Evolutionary conservation across 257 asterid species (phyloP), one percentile per base, ranked within the genome.

Genomic region (Orobanche coerulescens): DNA sequence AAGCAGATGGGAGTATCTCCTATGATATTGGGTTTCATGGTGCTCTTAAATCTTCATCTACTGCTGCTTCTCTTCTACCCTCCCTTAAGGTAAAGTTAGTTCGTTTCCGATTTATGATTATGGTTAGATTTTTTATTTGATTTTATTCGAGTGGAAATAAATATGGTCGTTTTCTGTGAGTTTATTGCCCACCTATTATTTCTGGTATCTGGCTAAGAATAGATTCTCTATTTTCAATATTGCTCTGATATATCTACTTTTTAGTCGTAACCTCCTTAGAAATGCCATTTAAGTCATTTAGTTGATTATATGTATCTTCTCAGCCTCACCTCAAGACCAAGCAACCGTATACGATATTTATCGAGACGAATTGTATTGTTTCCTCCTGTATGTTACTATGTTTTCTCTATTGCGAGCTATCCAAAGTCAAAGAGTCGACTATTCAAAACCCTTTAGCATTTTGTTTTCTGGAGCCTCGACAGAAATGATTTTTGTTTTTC

Each of bases 1-100:
- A 79, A 62, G 92, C 99, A 14, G 88, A 93, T 68, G 96, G 96
- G 65, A 87, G 69, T 65, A 77, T 89, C 50, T 79, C 99, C 42
- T 75, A 86, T 77, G 83, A 93, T 71, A 79, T 93, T 58, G 99
- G 97, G 47, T 80, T 83, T 75, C 75, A 84, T 5, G 95, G 82
- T n/a, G n/a, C n/a, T 46, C 82, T 84, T 65, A 66, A 74, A 68
- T 82, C 94, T 75, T 81, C 95, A 28, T 83, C 95, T 12, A 81
- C 91, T 58, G 48, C 71, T 50, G 79, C 95, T 33, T 76, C 83
- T 1, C 70, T 61, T 54, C 42, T 79, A n/a, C n/a, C n/a, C 73
- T 59, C 81, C 60, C 66, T 78, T 48, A 75, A 87, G 97, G 93
- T 90, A 84, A 30, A 58, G 37, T n/a, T 59, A 19, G 6, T 63